These are phyloP conservation scores for Geranium brycei DNA, from an alignment of 345 rosid genomes.

Conservation along the genomic window DNA sequence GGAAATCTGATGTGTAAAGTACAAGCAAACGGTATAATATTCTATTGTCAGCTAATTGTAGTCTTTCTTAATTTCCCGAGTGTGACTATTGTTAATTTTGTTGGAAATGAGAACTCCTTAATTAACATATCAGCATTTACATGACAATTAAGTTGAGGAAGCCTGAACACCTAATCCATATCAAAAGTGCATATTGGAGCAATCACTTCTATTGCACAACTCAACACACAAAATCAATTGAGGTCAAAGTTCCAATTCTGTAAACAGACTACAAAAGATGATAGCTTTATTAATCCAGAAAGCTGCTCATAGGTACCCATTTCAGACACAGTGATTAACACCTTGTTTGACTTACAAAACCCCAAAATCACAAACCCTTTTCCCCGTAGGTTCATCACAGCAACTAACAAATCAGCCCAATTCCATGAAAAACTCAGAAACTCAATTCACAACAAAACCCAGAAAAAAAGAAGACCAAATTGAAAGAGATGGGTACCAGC, in stretches of 20 bases:
- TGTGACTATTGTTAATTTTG: too few species aligned
- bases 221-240: too few species aligned
- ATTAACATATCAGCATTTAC: too few species aligned
- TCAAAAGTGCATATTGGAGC: not conserved
- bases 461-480: not conserved
- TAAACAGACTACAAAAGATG: not conserved
- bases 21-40: not conserved
- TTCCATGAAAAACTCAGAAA: not conserved
- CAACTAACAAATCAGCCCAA: not conserved
- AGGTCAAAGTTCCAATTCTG: too few species aligned
- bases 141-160: not conserved
- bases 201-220: not conserved
- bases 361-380: too few species aligned
- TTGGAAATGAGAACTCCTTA: too few species aligned
- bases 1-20: not conserved
- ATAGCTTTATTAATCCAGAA: not conserved
- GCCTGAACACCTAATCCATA: too few species aligned
- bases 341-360: too few species aligned
- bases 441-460: constrained; percentile 1
- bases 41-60: not conserved
- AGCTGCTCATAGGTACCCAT: not conserved
- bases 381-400: not conserved
- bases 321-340: not conserved
- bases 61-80: too few species aligned
- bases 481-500: constrained; percentile 38